Evolutionary conservation across 2,329 filamentous ascomycete genomes (phyloP).

Genomic region (Stagonosporopsis cucurbitacearum): DNA sequence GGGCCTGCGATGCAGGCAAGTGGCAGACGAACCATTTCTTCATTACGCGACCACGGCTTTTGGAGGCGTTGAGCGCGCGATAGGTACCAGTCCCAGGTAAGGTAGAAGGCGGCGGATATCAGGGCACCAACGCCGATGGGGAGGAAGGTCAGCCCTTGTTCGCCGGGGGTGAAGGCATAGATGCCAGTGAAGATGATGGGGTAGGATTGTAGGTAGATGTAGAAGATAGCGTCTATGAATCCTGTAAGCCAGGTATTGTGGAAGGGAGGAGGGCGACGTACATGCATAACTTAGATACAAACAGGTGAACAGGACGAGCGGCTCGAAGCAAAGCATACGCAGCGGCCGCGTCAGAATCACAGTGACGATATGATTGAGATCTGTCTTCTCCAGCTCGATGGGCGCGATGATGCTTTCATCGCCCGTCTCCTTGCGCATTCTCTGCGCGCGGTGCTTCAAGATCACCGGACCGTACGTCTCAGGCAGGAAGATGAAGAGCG

Average conservation of each 20-base stretch:
- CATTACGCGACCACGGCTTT: slow-evolving; percentile 65
- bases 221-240: slow-evolving; percentile 62
- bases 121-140: slow-evolving; percentile 70
- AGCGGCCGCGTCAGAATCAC: slow-evolving; percentile 75
- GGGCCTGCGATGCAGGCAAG: slow-evolving; percentile 75
- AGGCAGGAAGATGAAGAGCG: slow-evolving; percentile 66
- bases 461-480: slow-evolving; percentile 57
- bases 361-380: slow-evolving; percentile 65
- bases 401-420: slow-evolving; percentile 63
- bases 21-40: slow-evolving; percentile 73
- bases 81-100: slow-evolving; percentile 69
- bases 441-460: slow-evolving; percentile 60
- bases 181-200: slow-evolving; percentile 68
- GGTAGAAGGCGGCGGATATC: slow-evolving; percentile 66
- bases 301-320: slow-evolving; percentile 75
- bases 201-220: slow-evolving; percentile 80
- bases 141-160: slow-evolving; percentile 71
- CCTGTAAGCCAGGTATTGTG: too few species aligned
- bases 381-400: slow-evolving; percentile 67
- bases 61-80: slow-evolving; percentile 55
- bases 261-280: slow-evolving; percentile 24
- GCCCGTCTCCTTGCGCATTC: slow-evolving; percentile 63
- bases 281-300: slow-evolving; percentile 71
- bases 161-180: slow-evolving; percentile 69
- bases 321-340: slow-evolving; percentile 75